Percentiles rank a stretch among this genome's conserved stretches.
Conservation (phyloP, 441 rosid genomes). For the California macrophylla region DNA sequence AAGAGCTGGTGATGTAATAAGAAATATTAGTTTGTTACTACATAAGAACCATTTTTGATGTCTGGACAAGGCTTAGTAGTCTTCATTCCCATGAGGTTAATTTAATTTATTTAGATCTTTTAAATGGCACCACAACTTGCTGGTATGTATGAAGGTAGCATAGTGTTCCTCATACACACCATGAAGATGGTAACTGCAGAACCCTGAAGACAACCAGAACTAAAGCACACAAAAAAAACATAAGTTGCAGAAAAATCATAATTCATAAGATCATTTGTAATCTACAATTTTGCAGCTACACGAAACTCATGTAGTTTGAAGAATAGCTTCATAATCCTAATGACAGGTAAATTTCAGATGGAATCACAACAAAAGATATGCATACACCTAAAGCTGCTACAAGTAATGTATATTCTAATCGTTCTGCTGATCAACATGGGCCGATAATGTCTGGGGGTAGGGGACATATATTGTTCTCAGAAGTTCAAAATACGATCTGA, state of each 20-base stretch:
- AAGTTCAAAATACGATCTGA: background rate
- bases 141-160: no score
- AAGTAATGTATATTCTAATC: background rate
- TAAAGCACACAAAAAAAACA: no score
- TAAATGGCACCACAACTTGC: no score
- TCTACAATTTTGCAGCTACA: background rate
- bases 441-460: no score
- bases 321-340: background rate
- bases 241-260: background rate
- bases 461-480: background rate
- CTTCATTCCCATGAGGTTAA: background rate
- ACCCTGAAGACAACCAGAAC: no score
- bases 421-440: no score
- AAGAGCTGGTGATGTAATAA: background rate
- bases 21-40: background rate
- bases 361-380: background rate
- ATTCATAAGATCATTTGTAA: background rate
- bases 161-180: no score
- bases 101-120: no score
- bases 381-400: background rate
- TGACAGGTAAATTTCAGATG: background rate
- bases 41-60: background rate
- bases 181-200: no score
- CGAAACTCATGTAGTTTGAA: background rate
- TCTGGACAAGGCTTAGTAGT: background rate